These are phyloP conservation scores for Cucumis cinereus DNA, from an alignment of 306 rosid genomes.

Conservation along the genomic window DNA sequence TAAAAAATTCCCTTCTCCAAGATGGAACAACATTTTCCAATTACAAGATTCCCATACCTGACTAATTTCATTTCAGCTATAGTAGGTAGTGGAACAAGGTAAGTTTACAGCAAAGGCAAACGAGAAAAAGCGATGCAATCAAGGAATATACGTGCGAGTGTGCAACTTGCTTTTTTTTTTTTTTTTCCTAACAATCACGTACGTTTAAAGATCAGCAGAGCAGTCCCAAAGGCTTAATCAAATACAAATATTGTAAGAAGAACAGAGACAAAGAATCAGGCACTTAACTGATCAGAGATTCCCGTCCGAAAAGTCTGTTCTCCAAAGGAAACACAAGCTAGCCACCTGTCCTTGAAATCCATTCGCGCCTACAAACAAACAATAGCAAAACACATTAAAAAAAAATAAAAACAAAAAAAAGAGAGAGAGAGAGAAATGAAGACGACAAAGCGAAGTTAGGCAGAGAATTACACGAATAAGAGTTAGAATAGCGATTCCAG, in stretches of 20 bases:
- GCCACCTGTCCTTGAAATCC: constrained; percentile 91
- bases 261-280: background rate
- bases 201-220: background rate
- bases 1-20: background rate
- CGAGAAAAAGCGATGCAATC: background rate
- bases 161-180: background rate
- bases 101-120: background rate
- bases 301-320: constrained; percentile 82
- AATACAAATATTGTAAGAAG: background rate
- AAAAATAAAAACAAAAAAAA: too few species aligned
- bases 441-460: background rate
- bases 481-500: constrained; percentile 72
- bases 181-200: background rate
- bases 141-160: background rate
- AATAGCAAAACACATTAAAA: background rate
- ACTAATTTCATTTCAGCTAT: background rate
- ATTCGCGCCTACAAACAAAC: constrained; percentile 56
- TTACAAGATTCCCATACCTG: background rate
- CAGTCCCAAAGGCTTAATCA: background rate
- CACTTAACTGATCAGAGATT: constrained; percentile 49
- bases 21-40: background rate
- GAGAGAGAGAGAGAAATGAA: background rate
- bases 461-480: constrained; percentile 32
- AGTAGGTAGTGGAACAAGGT: background rate
- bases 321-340: constrained; percentile 79